Evolutionary conservation across 148 eudicot species (phyloP), one percentile per base, ranked within the genome.

Genomic region (Agrostemma githago): DNA sequence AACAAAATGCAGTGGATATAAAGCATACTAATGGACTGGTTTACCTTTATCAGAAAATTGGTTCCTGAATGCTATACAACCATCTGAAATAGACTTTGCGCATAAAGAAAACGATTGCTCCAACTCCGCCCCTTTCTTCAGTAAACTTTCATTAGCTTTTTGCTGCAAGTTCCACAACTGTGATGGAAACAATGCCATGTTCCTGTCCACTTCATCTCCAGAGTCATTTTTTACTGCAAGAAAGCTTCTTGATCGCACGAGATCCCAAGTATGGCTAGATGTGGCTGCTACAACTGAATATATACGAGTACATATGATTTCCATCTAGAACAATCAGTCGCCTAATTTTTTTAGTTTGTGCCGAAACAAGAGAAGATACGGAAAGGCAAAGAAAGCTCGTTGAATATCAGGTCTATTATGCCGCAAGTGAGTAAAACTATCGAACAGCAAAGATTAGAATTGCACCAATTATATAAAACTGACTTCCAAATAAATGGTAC

Each of bases 261-360:
- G 59, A 63, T 79, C 89, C 80, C 84, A 66, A 74, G 85, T 84
- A 79, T 82, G 74, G 77, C 74, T 81, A 70, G 76, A 79, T 66
- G 91, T 76, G 46, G 83, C 88, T 78, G 77, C 62, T 62, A 89
- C 73, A 77, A 82, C 95, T 87, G 84, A 38, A 66, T 56, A 80
- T 14, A 63, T 16, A 70, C 8, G 34, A 26, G 34, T 26, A 26
- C 34, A 26, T 26, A 26, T 26, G 34, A 71, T 5, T 67, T 68
- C 62, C 40, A 74, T 19, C 68, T 41, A 66, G n/a, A 70, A 66
- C 16, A 16, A 67, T 60, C 48, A 26, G 34, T 3, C 37, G 48
- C 34, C 46, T 34, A 43, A 17, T 2, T 2, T 26, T 34, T 6
- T 26, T 34, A 44, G 41, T 63, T 20, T 39, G 8, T n/a, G 26